These are phyloP conservation scores for Endothia cerciana DNA, from an alignment of 2,329 filamentous ascomycete genomes.

Conservation along the genomic window DNA sequence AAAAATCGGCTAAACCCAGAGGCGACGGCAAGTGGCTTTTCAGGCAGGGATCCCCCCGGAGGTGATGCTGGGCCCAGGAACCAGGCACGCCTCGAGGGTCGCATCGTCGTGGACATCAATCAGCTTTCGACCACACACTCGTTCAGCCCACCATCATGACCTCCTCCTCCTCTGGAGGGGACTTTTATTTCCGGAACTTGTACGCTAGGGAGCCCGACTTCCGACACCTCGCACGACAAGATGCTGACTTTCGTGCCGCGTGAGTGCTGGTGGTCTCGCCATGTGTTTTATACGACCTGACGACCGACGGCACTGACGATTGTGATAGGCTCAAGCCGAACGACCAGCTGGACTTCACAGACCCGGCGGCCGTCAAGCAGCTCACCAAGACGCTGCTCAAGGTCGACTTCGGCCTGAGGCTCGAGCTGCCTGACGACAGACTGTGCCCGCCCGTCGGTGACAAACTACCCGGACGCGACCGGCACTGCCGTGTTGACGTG, in stretches of 20 bases:
- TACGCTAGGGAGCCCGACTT: slow-evolving; percentile 50
- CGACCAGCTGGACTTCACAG: slow-evolving; percentile 75
- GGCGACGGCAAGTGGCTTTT: neutral
- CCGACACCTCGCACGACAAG: slow-evolving; percentile 44
- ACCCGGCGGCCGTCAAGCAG: slow-evolving; percentile 76
- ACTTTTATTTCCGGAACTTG: slow-evolving; percentile 43
- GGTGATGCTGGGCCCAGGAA: neutral
- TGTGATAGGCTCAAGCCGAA: slow-evolving; percentile 40
- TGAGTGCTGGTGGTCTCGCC: slow-evolving; percentile 33
- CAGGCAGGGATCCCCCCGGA: neutral
- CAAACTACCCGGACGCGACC: neutral
- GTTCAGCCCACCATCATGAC: slow-evolving; percentile 13
- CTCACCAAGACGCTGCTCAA: slow-evolving; percentile 80
- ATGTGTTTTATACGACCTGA: neutral
- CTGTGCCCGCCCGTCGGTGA: slow-evolving; percentile 79
- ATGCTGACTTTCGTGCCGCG: slow-evolving; percentile 48
- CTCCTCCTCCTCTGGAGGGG: slow-evolving; percentile 24
- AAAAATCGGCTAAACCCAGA: neutral
- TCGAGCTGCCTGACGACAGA: slow-evolving; percentile 75
- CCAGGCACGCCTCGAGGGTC: neutral
- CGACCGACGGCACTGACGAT: slow-evolving; percentile 16
- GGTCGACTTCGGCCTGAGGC: slow-evolving; percentile 71
- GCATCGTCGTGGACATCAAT: neutral
- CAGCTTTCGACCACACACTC: neutral
- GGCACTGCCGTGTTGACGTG: neutral